Percentiles rank a stretch among this genome's conserved stretches.
Evolutionary conservation across 2,329 filamentous ascomycete genomes (phyloP).

Genomic region (Aspergillus phoenicis): DNA sequence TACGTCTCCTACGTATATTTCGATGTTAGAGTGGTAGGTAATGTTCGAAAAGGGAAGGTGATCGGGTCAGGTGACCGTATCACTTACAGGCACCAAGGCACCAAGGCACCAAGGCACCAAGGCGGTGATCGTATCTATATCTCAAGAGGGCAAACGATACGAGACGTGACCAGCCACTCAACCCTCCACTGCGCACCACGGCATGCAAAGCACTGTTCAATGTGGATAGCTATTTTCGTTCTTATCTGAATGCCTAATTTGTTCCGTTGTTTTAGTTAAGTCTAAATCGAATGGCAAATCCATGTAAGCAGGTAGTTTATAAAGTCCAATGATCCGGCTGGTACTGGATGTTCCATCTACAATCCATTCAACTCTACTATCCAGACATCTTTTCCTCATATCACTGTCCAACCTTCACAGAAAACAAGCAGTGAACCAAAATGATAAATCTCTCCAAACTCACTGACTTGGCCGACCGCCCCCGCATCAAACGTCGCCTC

Average conservation of each 20-base stretch:
- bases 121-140: not conserved
- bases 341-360: not conserved
- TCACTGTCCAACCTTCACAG: not conserved
- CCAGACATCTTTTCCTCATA: not conserved
- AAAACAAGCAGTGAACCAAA: not conserved
- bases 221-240: not conserved
- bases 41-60: no score
- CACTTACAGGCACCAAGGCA: no score
- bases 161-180: not conserved
- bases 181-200: not conserved
- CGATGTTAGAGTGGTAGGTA: no score
- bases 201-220: not conserved
- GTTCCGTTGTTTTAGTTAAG: no score
- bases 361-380: not conserved
- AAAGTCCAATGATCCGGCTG: not conserved
- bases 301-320: not conserved
- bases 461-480: not conserved
- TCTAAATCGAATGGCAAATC: not conserved
- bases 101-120: not conserved
- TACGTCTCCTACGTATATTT: no score
- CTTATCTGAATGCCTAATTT: not conserved
- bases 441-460: not conserved
- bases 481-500: slow-evolving; percentile 13
- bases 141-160: not conserved
- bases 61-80: no score